Conservation (phyloP, 371 early-diverging fungal species). For the Mucor lusitanicus region DNA sequence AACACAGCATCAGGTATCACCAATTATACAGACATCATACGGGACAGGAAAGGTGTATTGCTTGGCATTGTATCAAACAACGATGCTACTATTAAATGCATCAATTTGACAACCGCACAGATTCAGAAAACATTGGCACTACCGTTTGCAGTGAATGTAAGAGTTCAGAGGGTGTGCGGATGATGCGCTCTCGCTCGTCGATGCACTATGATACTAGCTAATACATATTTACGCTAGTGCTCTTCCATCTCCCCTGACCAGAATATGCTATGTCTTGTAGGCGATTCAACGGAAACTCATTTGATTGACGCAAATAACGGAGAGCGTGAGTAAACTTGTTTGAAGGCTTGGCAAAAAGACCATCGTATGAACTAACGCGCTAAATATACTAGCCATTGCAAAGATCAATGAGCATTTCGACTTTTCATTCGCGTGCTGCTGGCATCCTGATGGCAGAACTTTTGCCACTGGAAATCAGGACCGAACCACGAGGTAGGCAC, state of each 20-base stretch:
- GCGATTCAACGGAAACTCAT: slow-evolving; percentile 63
- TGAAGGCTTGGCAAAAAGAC: neutral
- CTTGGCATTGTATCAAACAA: slow-evolving; percentile 59
- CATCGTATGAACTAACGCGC: too few species aligned
- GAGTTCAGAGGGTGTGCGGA: too few species aligned
- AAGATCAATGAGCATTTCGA: slow-evolving; percentile 51
- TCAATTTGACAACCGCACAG: slow-evolving; percentile 53
- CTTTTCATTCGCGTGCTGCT: slow-evolving; percentile 82
- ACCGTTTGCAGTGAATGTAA: slow-evolving; percentile 74
- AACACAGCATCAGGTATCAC: slow-evolving; percentile 50
- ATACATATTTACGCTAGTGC: slow-evolving; percentile 51
- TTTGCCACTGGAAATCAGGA: slow-evolving; percentile 89
- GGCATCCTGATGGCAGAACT: slow-evolving; percentile 72
- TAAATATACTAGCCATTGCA: slow-evolving; percentile 24
- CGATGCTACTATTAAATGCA: slow-evolving; percentile 50
- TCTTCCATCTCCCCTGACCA: slow-evolving; percentile 66
- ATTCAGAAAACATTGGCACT: slow-evolving; percentile 40
- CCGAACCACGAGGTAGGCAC: slow-evolving; percentile 40
- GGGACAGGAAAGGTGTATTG: slow-evolving; percentile 32
- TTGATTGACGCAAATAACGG: slow-evolving; percentile 64
- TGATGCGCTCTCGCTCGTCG: too few species aligned
- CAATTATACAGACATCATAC: slow-evolving; percentile 62
- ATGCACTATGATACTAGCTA: neutral
- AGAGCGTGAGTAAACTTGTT: slow-evolving; percentile 30
- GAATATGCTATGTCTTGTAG: slow-evolving; percentile 72